phyloP scores from a whole-genome alignment of 1,284 basidiomycete genomes.

The Trichosporon sp. region DNA sequence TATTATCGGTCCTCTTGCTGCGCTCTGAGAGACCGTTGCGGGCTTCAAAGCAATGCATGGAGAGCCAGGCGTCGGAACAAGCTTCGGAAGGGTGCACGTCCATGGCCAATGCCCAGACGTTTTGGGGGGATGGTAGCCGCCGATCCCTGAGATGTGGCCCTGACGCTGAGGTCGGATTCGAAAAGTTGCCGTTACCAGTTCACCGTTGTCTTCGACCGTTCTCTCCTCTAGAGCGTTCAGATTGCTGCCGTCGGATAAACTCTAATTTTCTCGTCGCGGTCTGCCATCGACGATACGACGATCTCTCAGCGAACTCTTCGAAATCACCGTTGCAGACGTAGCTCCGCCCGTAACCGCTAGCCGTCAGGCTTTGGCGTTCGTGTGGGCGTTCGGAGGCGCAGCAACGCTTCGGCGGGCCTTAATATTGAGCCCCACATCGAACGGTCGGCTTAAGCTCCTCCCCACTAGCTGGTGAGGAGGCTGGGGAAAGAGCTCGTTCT shows the following conservation, averaged over 20 bases:
- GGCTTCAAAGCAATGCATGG: neutral
- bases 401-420: neutral
- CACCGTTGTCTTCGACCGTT: neutral
- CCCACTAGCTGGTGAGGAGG: neutral
- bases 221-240: neutral
- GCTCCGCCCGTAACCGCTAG: neutral
- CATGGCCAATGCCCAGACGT: neutral
- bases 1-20: neutral
- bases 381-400: neutral
- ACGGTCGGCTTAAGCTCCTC: neutral
- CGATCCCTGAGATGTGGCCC: neutral
- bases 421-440: neutral
- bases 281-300: neutral
- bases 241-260: constrained; percentile 11
- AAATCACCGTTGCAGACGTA: constrained; percentile 5
- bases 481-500: too few species aligned
- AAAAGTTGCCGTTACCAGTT: constrained; percentile 7
- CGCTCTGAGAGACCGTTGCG: neutral
- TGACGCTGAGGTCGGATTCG: neutral
- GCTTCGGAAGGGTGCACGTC: neutral
- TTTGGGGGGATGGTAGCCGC: neutral
- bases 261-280: neutral
- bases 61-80: neutral
- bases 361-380: neutral
- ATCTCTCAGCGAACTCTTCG: neutral